A percentile compares a stretch with the other conserved stretches of the same genome.
These are phyloP conservation scores for Panicum miliaceum DNA, from an alignment of 176 grass and related monocot species.

Conservation along the genomic window DNA sequence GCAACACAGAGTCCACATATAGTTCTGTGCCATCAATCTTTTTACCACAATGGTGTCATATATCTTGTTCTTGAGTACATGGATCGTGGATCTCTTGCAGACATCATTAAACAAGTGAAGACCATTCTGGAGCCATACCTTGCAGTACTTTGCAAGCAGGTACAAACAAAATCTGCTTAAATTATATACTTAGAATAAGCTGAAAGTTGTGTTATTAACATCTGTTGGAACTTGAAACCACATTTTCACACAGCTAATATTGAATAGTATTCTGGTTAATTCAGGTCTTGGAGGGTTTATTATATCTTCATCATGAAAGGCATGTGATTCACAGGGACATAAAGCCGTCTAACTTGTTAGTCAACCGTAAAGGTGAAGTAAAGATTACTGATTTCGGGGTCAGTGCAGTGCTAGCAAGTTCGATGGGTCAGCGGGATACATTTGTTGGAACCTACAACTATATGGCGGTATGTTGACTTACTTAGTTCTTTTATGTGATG, in stretches of 20 bases:
- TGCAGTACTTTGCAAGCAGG: slow-evolving; percentile 95
- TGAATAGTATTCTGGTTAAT: slow-evolving; percentile 7
- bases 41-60: slow-evolving; percentile 99
- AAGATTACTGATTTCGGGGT: slow-evolving; percentile 97
- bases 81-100: slow-evolving; percentile 91
- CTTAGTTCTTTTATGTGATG: slow-evolving; percentile 11
- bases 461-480: slow-evolving; percentile 80
- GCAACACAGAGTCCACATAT: slow-evolving; percentile 74
- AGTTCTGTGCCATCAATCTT: slow-evolving; percentile 91
- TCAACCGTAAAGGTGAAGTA: slow-evolving; percentile 91
- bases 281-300: slow-evolving; percentile 94
- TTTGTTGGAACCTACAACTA: slow-evolving; percentile 98
- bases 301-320: slow-evolving; percentile 94
- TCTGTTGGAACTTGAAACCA: slow-evolving; percentile 9
- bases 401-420: slow-evolving; percentile 87
- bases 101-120: slow-evolving; percentile 96
- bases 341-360: slow-evolving; percentile 94
- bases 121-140: slow-evolving; percentile 97
- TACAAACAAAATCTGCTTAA: slow-evolving; percentile 10
- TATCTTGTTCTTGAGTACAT: slow-evolving; percentile 98
- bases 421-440: slow-evolving; percentile 91
- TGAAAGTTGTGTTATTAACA: not conserved
- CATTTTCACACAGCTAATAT: slow-evolving; percentile 30
- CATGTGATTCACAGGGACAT: slow-evolving; percentile 98
- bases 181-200: not conserved